Base-by-base conservation (phyloP, 2,329 filamentous ascomycete genomes). In the Penicillium sp. region DNA sequence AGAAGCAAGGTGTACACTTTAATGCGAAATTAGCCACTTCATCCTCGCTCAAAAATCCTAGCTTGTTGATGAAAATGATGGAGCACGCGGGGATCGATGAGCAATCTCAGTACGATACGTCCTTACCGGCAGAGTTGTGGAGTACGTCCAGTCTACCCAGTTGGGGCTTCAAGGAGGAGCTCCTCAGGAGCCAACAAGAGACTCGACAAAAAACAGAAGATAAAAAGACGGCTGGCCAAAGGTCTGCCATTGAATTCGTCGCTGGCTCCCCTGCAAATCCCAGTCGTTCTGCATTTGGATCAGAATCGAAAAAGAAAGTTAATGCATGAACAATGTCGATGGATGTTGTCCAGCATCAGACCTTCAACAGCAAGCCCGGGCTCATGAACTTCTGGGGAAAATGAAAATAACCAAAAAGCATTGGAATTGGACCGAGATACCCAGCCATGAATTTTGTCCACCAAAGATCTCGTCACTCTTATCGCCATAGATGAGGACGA, bases 1-100 rank as follows among this genome's bases (percentile, higher is more conserved):
- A 83, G 58, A 75, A 75, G 52, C 75, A 80, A 56, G 77, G 77
- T 2, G 66, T 79, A 15, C 80, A 84, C 59, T 84, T 83, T 66
- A 83, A 84, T 49, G 70, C 77, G 48, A 77, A 80, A 38, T 63
- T 84, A 10, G 73, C 77, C 36, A 67, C 64, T 25, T 80, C 78
- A 3, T 69, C 75, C 2, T 76, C 77, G 2, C 66, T 83, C 18
- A 75, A 74, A 29, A 82, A 83, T 53, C 80, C 80, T 7, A 75
- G 72, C 40, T 64, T 83, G 34, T 60, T 80, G 35, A 64, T 65
- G 10, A 80, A 76, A 47, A 60, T 83, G 58, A 75, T 79, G 71
- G 66, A 72, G 5, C 80, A 80, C 64, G 75, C 77, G 6, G 77
- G 74, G 1, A 70, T 84, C 23, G 64, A 65, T 33, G 68, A 71